Evolutionary conservation across 345 rosid genomes (phyloP).

Genomic region (Limnanthes douglasii): DNA sequence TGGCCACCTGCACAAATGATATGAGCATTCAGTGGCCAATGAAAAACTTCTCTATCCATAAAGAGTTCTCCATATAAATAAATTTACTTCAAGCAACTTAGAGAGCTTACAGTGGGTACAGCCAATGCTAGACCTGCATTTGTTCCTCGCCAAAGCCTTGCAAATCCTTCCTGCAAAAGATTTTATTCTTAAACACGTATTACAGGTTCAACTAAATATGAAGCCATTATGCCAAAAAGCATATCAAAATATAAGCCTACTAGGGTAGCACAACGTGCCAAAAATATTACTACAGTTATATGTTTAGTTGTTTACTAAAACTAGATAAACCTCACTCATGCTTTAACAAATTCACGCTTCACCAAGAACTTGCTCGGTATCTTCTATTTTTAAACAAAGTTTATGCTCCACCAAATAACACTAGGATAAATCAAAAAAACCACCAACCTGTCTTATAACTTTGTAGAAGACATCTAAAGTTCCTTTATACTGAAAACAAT

Average conservation of each 20-base stretch:
- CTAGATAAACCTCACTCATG: not conserved
- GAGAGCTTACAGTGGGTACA: conserved; percentile 58
- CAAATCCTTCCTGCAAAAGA: conserved; percentile 63
- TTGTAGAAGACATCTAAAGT: conserved; percentile 89
- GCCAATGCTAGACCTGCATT: conserved; percentile 94
- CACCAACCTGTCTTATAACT: conserved; percentile 76
- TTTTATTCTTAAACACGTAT: not conserved
- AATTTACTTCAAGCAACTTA: not conserved
- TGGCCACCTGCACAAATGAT: conserved; percentile 59
- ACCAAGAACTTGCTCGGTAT: not conserved
- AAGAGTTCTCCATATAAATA: not conserved
- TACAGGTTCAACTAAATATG: not conserved
- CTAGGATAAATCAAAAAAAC: not conserved
- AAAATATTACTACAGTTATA: not conserved
- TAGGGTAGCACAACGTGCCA: not conserved
- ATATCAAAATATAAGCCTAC: not conserved
- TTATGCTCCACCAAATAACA: no score
- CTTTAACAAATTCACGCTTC: not conserved
- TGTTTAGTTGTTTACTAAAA: not conserved
- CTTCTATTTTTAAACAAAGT: not conserved
- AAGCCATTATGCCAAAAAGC: not conserved
- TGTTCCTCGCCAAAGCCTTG: conserved; percentile 95
- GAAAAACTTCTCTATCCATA: conserved; percentile 1
- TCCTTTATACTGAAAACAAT: conserved; percentile 95
- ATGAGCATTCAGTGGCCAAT: conserved; percentile 2